Conservation (phyloP, 371 early-diverging fungal genomes). For the Smittium culicis region DNA sequence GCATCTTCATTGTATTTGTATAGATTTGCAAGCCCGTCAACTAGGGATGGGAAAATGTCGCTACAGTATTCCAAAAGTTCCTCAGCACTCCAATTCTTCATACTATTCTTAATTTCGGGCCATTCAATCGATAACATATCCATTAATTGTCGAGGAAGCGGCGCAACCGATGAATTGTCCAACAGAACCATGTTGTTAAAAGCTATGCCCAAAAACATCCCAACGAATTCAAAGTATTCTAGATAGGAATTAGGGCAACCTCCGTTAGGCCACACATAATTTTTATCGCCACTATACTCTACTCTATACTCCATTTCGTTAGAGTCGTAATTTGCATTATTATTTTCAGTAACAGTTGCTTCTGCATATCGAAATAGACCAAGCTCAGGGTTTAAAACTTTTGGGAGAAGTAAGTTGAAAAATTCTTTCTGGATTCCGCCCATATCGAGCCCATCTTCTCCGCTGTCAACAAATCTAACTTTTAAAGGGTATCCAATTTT, state of each 20-base stretch:
- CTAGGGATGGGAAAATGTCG: constrained; percentile 42
- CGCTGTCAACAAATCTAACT: constrained; percentile 52
- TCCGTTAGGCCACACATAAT: constrained; percentile 26
- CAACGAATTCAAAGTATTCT: constrained; percentile 35
- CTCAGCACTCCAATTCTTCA: constrained; percentile 13
- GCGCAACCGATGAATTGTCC: constrained; percentile 29
- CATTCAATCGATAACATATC: constrained; percentile 18
- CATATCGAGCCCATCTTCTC: constrained; percentile 79
- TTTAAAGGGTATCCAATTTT: constrained; percentile 52
- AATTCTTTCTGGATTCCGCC: constrained; percentile 86
- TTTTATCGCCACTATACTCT: not conserved
- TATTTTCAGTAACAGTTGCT: not conserved
- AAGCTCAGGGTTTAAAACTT: constrained; percentile 21
- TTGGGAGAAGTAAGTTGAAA: constrained; percentile 21
- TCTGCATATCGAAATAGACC: constrained; percentile 27
- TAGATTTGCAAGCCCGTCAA: constrained; percentile 48
- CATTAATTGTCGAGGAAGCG: constrained; percentile 22
- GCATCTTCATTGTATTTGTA: constrained; percentile 49
- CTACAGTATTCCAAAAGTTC: constrained; percentile 19
- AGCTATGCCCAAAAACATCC: constrained; percentile 60
- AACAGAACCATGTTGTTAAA: constrained; percentile 60
- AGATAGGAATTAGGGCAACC: constrained; percentile 19
- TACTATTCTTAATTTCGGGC: constrained; percentile 3
- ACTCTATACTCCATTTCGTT: not conserved
- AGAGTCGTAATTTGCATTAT: not conserved